These are phyloP conservation scores for Pterothamnion heteromorphum DNA, from an alignment of 31 red algal genomes.

Conservation along the genomic window DNA sequence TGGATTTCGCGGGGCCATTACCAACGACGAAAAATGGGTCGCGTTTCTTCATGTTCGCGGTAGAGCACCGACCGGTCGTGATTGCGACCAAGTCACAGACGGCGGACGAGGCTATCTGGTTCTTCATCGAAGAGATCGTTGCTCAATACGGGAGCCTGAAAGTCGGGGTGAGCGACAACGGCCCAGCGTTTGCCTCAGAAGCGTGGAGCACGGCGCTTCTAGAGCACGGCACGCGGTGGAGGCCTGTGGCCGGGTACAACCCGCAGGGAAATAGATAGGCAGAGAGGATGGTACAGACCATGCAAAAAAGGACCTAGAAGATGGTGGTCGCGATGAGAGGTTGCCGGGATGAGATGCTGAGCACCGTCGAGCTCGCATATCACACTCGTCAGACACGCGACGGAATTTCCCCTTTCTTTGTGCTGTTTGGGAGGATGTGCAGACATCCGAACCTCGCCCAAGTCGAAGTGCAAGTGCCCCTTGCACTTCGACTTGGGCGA, in stretches of 20 bases:
- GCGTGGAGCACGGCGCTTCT: neutral
- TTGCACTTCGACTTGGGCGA: too few relatives aligned
- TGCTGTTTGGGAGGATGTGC: neutral
- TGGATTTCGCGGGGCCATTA: constrained; percentile 37
- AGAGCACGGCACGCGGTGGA: neutral
- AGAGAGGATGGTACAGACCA: constrained; percentile 11
- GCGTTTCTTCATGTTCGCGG: neutral
- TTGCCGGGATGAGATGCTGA: neutral
- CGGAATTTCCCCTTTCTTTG: neutral
- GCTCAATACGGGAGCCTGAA: neutral
- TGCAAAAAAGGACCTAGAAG: neutral
- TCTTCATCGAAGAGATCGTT: neutral
- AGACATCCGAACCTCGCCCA: neutral
- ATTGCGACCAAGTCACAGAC: neutral
- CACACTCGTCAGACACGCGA: neutral
- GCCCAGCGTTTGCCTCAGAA: neutral
- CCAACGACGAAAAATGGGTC: neutral
- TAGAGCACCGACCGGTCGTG: constrained; percentile 9
- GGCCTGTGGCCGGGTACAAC: neutral
- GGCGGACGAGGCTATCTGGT: neutral
- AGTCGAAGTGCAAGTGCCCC: neutral
- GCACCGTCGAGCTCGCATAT: neutral
- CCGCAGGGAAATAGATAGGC: neutral
- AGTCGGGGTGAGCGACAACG: neutral
- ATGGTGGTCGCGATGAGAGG: neutral